A percentile compares a stretch with the other conserved stretches of the same genome.
Evolutionary conservation across 2,329 filamentous ascomycete species (phyloP).

Genomic region (Monilinia laxa): DNA sequence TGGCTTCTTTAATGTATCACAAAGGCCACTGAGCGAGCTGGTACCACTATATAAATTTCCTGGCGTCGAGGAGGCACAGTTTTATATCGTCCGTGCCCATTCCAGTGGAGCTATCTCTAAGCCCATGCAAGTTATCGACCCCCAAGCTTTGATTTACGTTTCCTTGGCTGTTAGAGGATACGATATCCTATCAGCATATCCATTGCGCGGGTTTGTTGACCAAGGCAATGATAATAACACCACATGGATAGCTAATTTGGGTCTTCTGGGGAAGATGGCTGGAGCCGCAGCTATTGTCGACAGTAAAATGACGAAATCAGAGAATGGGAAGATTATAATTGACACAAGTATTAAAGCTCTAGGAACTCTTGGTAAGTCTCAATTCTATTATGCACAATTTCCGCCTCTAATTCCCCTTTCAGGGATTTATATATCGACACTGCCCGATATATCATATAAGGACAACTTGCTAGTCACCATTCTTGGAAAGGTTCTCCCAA

Average conservation of each 20-base stretch:
- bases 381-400: not conserved
- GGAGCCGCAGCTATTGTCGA: slow-evolving; percentile 74
- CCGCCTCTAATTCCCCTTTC: slow-evolving; percentile 22
- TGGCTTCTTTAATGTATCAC: slow-evolving; percentile 79
- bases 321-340: slow-evolving; percentile 62
- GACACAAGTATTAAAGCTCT: slow-evolving; percentile 75
- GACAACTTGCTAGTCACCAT: slow-evolving; percentile 74
- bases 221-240: slow-evolving; percentile 39
- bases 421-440: slow-evolving; percentile 75
- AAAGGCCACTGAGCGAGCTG: slow-evolving; percentile 62
- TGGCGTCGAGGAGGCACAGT: slow-evolving; percentile 56
- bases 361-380: slow-evolving; percentile 62
- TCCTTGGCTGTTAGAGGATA: slow-evolving; percentile 66
- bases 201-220: slow-evolving; percentile 57
- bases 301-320: slow-evolving; percentile 57
- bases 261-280: slow-evolving; percentile 85
- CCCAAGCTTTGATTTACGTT: slow-evolving; percentile 57
- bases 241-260: slow-evolving; percentile 66
- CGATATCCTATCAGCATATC: slow-evolving; percentile 78
- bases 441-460: slow-evolving; percentile 59
- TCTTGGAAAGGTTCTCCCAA: slow-evolving; percentile 66
- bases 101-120: slow-evolving; percentile 60
- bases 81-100: slow-evolving; percentile 75
- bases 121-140: slow-evolving; percentile 48
- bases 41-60: slow-evolving; percentile 71